Evolutionary conservation across 2,329 filamentous ascomycete genomes (phyloP), one percentile per base, ranked within the genome.

Genomic region (Colletotrichum ledebouriae): DNA sequence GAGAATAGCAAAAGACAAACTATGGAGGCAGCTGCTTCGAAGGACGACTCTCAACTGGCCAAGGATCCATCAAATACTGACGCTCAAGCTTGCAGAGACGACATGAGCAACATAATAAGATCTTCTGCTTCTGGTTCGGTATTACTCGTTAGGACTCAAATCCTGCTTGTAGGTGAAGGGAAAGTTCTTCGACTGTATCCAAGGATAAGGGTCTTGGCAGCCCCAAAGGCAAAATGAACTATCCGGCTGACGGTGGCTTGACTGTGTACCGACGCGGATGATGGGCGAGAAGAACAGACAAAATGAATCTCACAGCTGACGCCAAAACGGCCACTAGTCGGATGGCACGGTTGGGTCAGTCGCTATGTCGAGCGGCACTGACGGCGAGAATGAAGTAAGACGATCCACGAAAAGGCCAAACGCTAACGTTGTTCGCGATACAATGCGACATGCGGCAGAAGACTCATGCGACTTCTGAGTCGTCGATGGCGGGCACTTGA

Each of bases 401-500:
- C 29, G 49, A 25, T 15, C 7, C 37, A 13, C 13, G 37, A 42
- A 25, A 44, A 49, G 60, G 58, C 25, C 57, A 41, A 59, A 49
- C 22, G 39, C 55, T 60, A 55, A 65, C 47, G 61, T 44, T 29
- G 25, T 29, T 6, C 55, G 65, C 44, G 55, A 22, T 39, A 44
- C 22, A 60, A 65, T 68, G 47, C 61, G 42, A 68, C 61, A 52
- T 60, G 34, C 41, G 25, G 42, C 44, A 42, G 46, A 11, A 46
- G 33, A 39, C 62, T 53, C 41, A 49, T 66, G 53, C 60, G 46
- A 25, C 49, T 41, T 65, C 25, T 62, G 12, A 15, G 20, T 22
- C 41, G 55, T 67, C 22, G 55, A 65, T 50, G 49, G 61, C 61
- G 61, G 47, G 61, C 66, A 60, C 66, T 68, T 68, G 66, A 66